Evolutionary conservation across 495 filamentous ascomycete genomes (phyloP), one percentile per base, ranked within the genome.

Genomic region (Penicillium herquei): DNA sequence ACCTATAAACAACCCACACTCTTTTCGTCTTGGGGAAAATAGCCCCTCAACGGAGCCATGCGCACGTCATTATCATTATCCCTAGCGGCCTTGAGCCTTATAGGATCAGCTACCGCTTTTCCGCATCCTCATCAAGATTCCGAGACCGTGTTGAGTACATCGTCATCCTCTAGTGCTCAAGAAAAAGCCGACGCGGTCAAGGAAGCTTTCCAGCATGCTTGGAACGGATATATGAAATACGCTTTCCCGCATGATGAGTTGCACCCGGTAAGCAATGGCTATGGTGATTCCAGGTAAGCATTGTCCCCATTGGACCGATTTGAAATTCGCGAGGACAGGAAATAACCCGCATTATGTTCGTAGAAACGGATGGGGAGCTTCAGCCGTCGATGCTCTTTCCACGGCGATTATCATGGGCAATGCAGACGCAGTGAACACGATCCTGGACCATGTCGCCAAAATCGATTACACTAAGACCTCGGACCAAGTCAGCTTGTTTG

Each of bases 321-420:
- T 39, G 2, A 10, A 51, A 51, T 14, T 16, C 7, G 9, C 7
- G 31, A 13, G 31, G 18, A 44, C n/a, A 1, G 7, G 7, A 44
- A 32, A 18, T 59, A 55, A 54, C 45, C 62, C 26, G 32, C 52
- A 45, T 21, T 4, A 46, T 56, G 51, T 68, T 46, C 35, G 43
- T 49, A 91, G 91, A 53, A 94, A 93, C 65, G 87, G 86, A 57
- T 96, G 91, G 91, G 91, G 91, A 10, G 91, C 91, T 40, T 88
- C 82, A 39, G 89, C 90, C 6, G 81, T 94, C 12, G 91, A 96
- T 72, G 90, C 90, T 11, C 72, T 96, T 32, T 87, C 82, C 53
- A 96, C 91, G 0, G 91, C 90, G 0, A 70, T 91, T 39, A 72
- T 96, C 9, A 95, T 95, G 90, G 76, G 76, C 40, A 79, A 90